Evolutionary conservation across 2,329 filamentous ascomycete genomes (phyloP), one percentile per base, ranked within the genome.

Genomic region (Trichoderma hamatum): DNA sequence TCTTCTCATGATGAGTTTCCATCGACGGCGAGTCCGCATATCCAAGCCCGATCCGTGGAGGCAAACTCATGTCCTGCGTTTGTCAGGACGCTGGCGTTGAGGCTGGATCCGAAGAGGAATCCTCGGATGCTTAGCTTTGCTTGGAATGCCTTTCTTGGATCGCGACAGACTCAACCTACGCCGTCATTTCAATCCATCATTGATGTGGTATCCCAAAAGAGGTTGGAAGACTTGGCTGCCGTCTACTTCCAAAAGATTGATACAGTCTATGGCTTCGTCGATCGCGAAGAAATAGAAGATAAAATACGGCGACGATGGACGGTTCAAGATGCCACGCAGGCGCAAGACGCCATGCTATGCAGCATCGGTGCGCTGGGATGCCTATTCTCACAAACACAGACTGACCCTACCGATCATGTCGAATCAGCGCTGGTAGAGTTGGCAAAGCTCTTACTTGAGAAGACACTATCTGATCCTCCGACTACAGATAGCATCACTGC

Each of bases 91-190:
- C 10, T 64, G 61, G 61, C 61, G 1, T 4, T 54, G 16, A 51
- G 61, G 24, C 32, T 64, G 21, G 61, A 64, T 39, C 61, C 61
- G 7, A 64, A 64, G 19, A 64, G 61, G 24, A 64, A 64, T 24
- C 46, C 61, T 5, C 26, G 61, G 21, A 64, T 54, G 61, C 46
- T 54, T 3, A 64, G 46, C 32, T 64, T 64, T 64, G 61, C 61
- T 9, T 64, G 61, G 61, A 64, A 64, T n/a, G 46, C 61, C 24
- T 64, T 64, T 54, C 61, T 64, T n/a, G 61, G 61, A 19, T 52
- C 61, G 36, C 61, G 49, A 26, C 32, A 34, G 16, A 28, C 46
- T n/a, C 36, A 11, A 14, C 30, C 24, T 28, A n/a, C 32, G 9
- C 30, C 61, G 30, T 5, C 21, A 2, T 49, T 26, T 7, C 32